phyloP scores from a whole-genome alignment of 495 filamentous ascomycete genomes.

The Xylaria nigripes region DNA sequence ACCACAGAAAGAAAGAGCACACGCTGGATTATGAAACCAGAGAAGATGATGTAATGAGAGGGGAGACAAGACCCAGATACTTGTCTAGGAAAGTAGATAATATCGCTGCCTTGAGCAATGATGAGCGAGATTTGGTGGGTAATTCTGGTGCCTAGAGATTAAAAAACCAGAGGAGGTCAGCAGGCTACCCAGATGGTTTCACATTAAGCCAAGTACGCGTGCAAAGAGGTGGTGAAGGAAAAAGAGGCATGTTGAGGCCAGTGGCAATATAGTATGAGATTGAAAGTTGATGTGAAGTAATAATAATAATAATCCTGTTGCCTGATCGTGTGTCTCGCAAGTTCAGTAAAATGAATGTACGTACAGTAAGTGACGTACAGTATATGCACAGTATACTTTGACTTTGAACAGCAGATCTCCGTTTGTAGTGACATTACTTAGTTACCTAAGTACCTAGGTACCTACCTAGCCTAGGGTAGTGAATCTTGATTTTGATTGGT shows the following conservation, averaged over 20 bases:
- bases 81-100: neutral
- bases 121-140: neutral
- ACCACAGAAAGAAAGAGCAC: neutral
- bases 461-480: no score
- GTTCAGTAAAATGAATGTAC: no score
- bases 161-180: neutral
- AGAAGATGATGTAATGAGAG: neutral
- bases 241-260: no score
- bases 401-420: no score
- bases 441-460: no score
- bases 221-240: neutral
- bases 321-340: conserved; percentile 4
- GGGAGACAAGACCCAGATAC: no score
- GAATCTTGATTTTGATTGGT: no score
- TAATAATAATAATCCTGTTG: neutral
- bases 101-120: conserved; percentile 10
- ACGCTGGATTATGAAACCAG: neutral
- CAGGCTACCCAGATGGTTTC: neutral
- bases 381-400: no score
- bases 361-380: no score
- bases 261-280: neutral
- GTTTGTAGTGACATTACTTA: no score
- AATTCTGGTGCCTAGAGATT: conserved; percentile 10
- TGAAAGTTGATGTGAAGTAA: neutral
- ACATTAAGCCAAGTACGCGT: neutral